Percentiles rank a stretch among this genome's conserved stretches.
Evolutionary conservation across 2,329 filamentous ascomycete genomes (phyloP).

Genomic region (Colletotrichum musicola): DNA sequence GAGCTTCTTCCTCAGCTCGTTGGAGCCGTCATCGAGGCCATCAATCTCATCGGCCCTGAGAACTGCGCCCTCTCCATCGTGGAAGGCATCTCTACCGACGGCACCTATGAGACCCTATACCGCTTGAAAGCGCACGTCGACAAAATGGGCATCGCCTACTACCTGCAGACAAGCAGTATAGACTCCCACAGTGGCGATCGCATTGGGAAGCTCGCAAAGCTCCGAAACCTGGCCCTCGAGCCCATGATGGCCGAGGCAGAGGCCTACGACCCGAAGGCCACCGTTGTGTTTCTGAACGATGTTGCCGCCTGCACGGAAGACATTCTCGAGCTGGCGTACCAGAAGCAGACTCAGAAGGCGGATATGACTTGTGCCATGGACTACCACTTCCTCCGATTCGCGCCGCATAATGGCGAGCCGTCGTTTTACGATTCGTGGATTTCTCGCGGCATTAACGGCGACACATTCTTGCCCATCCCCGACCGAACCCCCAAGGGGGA

Average conservation of each 20-base stretch:
- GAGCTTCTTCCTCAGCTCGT: constrained; percentile 63
- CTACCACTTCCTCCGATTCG: constrained; percentile 58
- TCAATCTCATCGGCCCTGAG: constrained; percentile 62
- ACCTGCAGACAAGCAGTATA: constrained; percentile 56
- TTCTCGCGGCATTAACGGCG: constrained; percentile 63
- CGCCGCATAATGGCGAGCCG: constrained; percentile 49
- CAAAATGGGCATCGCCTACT: constrained; percentile 54
- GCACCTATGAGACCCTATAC: constrained; percentile 63
- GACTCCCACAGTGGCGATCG: constrained; percentile 59
- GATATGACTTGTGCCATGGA: constrained; percentile 73
- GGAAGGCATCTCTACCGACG: constrained; percentile 67
- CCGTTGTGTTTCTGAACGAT: constrained; percentile 67
- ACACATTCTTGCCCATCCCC: constrained; percentile 67
- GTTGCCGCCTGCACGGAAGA: constrained; percentile 67
- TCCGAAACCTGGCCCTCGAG: constrained; percentile 65
- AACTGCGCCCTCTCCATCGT: constrained; percentile 67
- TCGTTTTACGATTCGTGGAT: constrained; percentile 70
- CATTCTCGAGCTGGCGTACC: constrained; percentile 58
- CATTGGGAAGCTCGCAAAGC: constrained; percentile 60
- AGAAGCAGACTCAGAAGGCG: constrained; percentile 62
- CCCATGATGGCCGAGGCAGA: constrained; percentile 55
- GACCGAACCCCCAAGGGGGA: constrained; percentile 50
- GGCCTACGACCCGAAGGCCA: constrained; percentile 45
- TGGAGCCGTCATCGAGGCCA: constrained; percentile 63
- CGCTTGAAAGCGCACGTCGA: constrained; percentile 57